Evolutionary conservation across 495 filamentous ascomycete genomes (phyloP).

Genomic region (Neurospora tetrasperma): DNA sequence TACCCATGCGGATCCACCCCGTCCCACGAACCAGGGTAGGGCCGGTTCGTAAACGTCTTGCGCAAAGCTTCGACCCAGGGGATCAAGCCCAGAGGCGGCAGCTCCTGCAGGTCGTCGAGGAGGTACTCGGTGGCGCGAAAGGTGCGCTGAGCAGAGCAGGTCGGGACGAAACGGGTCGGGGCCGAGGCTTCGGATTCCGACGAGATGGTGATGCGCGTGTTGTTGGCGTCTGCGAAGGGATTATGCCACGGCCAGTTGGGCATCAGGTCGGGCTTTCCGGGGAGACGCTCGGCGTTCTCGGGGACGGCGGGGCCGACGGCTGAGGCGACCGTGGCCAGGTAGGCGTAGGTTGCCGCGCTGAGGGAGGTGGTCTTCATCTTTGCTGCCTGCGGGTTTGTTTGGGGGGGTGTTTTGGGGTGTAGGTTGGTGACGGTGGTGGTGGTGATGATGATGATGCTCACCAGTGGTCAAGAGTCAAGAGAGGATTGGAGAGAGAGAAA

Average conservation of each 20-base stretch:
- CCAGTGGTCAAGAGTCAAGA: not conserved
- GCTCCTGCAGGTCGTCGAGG: slow-evolving; percentile 24
- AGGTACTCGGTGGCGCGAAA: slow-evolving; percentile 22
- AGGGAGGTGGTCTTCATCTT: slow-evolving; percentile 19
- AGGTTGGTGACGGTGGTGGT: not conserved
- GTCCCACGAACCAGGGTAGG: slow-evolving; percentile 29
- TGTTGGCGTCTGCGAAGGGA: slow-evolving; percentile 15
- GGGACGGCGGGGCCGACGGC: slow-evolving; percentile 18
- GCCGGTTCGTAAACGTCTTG: slow-evolving; percentile 16
- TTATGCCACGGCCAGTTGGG: slow-evolving; percentile 22
- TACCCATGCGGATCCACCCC: slow-evolving; percentile 29
- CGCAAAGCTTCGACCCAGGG: slow-evolving; percentile 23
- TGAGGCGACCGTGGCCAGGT: slow-evolving; percentile 8
- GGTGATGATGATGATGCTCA: not conserved
- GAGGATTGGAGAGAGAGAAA: not conserved
- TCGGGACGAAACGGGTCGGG: slow-evolving; percentile 4
- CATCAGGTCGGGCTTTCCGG: slow-evolving; percentile 14
- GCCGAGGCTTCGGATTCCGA: not conserved
- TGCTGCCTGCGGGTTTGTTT: not conserved
- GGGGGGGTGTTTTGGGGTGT: not conserved
- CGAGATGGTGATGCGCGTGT: not conserved
- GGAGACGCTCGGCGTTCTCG: slow-evolving; percentile 9
- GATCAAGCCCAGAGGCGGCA: slow-evolving; percentile 15
- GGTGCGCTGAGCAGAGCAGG: slow-evolving; percentile 13
- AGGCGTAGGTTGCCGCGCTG: slow-evolving; percentile 4